Conservation (phyloP, 805 yeast genomes). For the Kazachstania martiniae region DNA sequence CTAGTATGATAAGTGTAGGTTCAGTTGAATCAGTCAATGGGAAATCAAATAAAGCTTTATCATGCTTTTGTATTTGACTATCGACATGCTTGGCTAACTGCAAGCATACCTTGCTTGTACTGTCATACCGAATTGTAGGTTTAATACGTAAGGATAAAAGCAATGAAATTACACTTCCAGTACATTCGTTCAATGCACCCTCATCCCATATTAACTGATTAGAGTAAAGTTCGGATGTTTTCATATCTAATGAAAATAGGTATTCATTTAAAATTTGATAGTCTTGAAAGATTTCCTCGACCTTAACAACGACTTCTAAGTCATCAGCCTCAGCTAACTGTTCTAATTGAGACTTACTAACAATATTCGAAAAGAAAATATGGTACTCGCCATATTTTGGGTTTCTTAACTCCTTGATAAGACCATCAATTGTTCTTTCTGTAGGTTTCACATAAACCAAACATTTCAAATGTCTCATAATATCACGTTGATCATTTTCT, state of each 20-base stretch:
- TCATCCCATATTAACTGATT: slow-evolving; percentile 22
- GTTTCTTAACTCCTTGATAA: slow-evolving; percentile 55
- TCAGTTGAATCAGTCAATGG: slow-evolving; percentile 34
- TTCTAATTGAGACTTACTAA: slow-evolving; percentile 71
- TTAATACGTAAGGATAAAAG: slow-evolving; percentile 57
- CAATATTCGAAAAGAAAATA: slow-evolving; percentile 64
- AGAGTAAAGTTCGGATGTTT: slow-evolving; percentile 13
- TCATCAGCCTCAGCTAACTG: slow-evolving; percentile 85
- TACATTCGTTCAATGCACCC: slow-evolving; percentile 14
- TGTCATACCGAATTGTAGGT: slow-evolving; percentile 68
- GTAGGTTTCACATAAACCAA: slow-evolving; percentile 69
- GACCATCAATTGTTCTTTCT: slow-evolving; percentile 45
- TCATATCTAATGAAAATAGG: slow-evolving; percentile 41
- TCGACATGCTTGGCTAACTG: slow-evolving; percentile 59
- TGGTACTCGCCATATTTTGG: slow-evolving; percentile 79
- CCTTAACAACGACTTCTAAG: slow-evolving; percentile 62
- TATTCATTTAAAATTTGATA: slow-evolving; percentile 64
- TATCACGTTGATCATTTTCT: slow-evolving; percentile 50
- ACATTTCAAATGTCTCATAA: slow-evolving; percentile 72
- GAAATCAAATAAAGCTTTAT: slow-evolving; percentile 58
- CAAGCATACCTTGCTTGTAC: slow-evolving; percentile 51
- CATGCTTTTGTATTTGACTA: slow-evolving; percentile 44
- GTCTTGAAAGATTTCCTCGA: slow-evolving; percentile 80
- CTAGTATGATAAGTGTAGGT: slow-evolving; percentile 66
- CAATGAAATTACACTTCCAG: slow-evolving; percentile 18